Conservation (phyloP, 495 filamentous ascomycete genomes). For the Daldinia grandis region DNA sequence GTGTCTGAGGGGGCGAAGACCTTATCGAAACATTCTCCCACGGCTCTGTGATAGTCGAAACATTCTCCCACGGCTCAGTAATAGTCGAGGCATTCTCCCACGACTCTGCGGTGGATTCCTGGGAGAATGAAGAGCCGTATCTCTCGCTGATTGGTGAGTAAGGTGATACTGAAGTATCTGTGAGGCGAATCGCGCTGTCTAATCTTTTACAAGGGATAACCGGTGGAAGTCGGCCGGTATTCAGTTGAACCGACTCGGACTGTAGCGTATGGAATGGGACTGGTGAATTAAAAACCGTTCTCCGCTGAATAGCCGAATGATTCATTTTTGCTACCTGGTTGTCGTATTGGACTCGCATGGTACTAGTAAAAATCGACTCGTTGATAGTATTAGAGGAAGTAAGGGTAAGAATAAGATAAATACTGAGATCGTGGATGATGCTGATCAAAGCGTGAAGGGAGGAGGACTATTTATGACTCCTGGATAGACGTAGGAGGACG, state of each 20-base stretch:
- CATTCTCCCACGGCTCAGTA: slow-evolving; percentile 25
- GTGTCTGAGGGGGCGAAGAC: slow-evolving; percentile 23
- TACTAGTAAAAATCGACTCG: slow-evolving; percentile 5
- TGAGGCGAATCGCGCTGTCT: background rate
- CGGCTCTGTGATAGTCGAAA: slow-evolving; percentile 2
- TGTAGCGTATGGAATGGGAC: slow-evolving; percentile 11
- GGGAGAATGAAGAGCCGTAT: slow-evolving; percentile 36
- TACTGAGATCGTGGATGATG: background rate
- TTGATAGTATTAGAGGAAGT: slow-evolving; percentile 13
- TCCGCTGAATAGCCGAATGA: slow-evolving; percentile 8
- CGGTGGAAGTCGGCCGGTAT: slow-evolving; percentile 3
- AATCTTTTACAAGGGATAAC: background rate
- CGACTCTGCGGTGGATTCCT: slow-evolving; percentile 14
- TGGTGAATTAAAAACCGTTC: background rate
- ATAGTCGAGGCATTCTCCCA: slow-evolving; percentile 25
- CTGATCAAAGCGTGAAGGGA: slow-evolving; percentile 28
- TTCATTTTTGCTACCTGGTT: slow-evolving; percentile 27
- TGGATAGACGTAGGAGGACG: slow-evolving; percentile 26
- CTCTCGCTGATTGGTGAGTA: slow-evolving; percentile 31
- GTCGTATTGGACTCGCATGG: slow-evolving; percentile 22
- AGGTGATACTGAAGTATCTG: slow-evolving; percentile 1
- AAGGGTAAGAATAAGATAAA: slow-evolving; percentile 17
- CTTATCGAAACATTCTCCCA: slow-evolving; percentile 27
- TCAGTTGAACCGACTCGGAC: slow-evolving; percentile 19
- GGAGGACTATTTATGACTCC: slow-evolving; percentile 38